Base-by-base conservation (phyloP, 208 protist genomes). In the Trypanosoma avium region DNA sequence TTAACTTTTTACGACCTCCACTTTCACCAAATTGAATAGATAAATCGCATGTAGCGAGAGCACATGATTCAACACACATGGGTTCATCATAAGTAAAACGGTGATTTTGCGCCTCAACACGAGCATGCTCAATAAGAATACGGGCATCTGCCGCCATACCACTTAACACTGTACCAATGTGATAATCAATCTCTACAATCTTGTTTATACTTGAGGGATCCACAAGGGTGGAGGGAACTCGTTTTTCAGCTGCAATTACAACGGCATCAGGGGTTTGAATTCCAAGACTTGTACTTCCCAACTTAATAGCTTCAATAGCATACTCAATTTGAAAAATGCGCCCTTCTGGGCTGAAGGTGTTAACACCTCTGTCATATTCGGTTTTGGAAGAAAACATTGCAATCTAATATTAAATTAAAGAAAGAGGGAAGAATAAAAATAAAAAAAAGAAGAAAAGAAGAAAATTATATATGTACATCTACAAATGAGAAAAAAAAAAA, bases 291-390 rank as follows among this genome's bases (percentile, higher is more conserved):
- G 99, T 99, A 47, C 98, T 98, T 43, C 98, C 98, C 5, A 99
- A 84, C 83, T 97, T 94, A 57, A 96, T 94, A 1, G 94, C 92
- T 64, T 96, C 84, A 38, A 95, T 91, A 40, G 94, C 92, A 48
- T 97, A 97, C 73, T 97, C 88, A 61, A 97, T 95, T 76, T 96
- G 99, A 84, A 99, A 99, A 32, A 99, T 92, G 38, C 99, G 91
- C 26, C 99, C 99, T 73, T 99, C 98, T 15, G 99, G 99, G 30
- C 96, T 99, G 81, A 99, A 99, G 40, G 98, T 99, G 82, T 99
- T 99, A 5, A 99, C 97, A 61, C 98, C 98, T 30, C 97, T 83
- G 73, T 99, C 98, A 61, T 99, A 99, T 79, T 99, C 97, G 48
- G 79, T 96, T 80, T 98, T 98, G 30, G 92, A 93, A 42, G 86